Conservation (phyloP, 768 basidiomycete species). For the Psilocybe sp. region DNA sequence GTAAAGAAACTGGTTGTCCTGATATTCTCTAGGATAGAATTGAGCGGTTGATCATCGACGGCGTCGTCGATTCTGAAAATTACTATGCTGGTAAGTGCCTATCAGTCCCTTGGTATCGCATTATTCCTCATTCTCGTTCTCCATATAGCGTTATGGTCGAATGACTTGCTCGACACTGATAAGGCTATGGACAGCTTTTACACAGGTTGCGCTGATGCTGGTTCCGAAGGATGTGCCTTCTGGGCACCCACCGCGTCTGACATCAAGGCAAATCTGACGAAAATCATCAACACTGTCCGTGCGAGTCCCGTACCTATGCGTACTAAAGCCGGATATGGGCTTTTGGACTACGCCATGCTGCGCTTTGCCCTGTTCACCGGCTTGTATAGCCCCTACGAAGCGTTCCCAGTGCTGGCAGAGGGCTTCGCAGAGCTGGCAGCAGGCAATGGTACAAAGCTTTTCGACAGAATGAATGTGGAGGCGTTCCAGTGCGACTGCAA, state of each 20-base stretch:
- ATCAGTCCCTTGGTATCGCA: background rate
- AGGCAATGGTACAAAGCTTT: constrained; percentile 27
- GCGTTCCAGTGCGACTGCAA: constrained; percentile 28
- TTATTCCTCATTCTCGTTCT: background rate
- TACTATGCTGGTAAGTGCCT: constrained; percentile 32
- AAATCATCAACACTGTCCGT: constrained; percentile 26
- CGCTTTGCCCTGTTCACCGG: constrained; percentile 26
- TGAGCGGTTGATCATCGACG: constrained; percentile 34
- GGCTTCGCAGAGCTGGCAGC: constrained; percentile 30
- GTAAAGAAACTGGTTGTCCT: background rate
- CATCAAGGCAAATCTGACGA: constrained; percentile 31
- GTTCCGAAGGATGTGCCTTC: constrained; percentile 32
- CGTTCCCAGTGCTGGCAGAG: constrained; percentile 30
- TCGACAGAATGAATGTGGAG: constrained; percentile 14
- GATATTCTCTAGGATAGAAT: constrained; percentile 25
- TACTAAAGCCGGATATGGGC: constrained; percentile 25
- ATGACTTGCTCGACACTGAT: constrained; percentile 34
- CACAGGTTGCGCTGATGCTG: constrained; percentile 32
- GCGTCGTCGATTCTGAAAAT: constrained; percentile 34
- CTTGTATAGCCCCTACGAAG: constrained; percentile 31
- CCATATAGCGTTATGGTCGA: constrained; percentile 32
- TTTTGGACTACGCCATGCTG: constrained; percentile 31
- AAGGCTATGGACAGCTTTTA: constrained; percentile 34
- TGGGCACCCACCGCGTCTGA: constrained; percentile 29
- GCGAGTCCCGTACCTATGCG: constrained; percentile 30